Base-by-base conservation (phyloP, 164 flowering plant genomes). In the Tetrastigma voinierianum region DNA sequence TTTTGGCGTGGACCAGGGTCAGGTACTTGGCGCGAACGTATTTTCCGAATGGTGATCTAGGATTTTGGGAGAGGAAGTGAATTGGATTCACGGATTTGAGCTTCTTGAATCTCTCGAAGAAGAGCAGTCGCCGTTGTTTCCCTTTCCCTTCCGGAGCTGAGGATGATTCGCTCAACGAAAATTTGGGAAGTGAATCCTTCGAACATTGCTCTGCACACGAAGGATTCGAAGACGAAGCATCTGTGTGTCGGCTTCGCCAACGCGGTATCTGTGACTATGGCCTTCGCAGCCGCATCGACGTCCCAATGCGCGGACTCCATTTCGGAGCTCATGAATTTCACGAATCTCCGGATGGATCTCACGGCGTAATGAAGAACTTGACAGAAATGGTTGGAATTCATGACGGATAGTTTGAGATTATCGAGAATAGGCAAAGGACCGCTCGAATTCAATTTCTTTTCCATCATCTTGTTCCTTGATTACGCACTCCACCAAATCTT, bases 301-400 rank as follows among this genome's bases (percentile, higher is more conserved):
- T 90, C 89, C 97, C 98, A 94, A 4, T 77, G 69, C 0, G 91
- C 85, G 0, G 81, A 66, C 55, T 78, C 90, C 98, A 94, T 94
- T 66, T 87, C 91, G 13, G 67, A 66, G n/a, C 83, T 72, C 85
- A 94, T 69, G 11, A 81, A 7, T 70, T 81, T 88, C 69, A 84
- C 89, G 65, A 94, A 91, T 49, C 77, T 76, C 6, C 87, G 65
- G 0, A 87, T 65, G 2, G 97, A 91, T 71, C 87, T 80, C 40
- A 85, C 13, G 0, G 82, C 59, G 51, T 78, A 76, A 13, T 79
- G 82, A 24, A 87, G 82, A 55, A 83, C 88, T 49, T 74, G 66
- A 25, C 75, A 65, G 64, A 94, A 94, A 63, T 90, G 89, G 52
- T 67, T 79, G 0, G 77, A 78, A 59, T 75, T 84, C 23, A 85